Evolutionary conservation across 306 rosid species (phyloP), one percentile per base, ranked within the genome.

Genomic region (Ormosia semicastrata): DNA sequence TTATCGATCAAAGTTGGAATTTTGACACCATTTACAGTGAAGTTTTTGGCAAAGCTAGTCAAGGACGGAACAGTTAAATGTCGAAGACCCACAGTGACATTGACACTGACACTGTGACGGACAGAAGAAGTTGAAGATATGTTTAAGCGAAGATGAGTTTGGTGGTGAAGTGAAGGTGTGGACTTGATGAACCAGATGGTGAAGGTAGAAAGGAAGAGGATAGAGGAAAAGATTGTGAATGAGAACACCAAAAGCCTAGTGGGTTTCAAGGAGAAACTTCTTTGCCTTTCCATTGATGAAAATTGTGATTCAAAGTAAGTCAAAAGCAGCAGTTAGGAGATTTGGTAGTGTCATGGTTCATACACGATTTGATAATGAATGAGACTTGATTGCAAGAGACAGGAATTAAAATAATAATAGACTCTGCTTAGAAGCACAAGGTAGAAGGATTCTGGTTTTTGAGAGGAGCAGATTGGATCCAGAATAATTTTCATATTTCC

Each of bases 251-350:
- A 43, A 54, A 90, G 86, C 83, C 94, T 89, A 1, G 91, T 87
- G 90, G 97, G 94, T 82, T 92, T 93, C 62, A 93, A 63, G 70
- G 92, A 83, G 85, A 93, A 92, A 83, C 97, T 95, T 85, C 86
- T 87, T 71, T 90, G 98, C 64, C 89, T 91, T 82, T 93, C 98
- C 99, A 95, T 88, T 11, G 86, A 66, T 46, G 81, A 65, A 56
- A 66, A 6, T 54, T 33, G 6, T 13, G n/a, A 29, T 77, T 36
- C 63, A 56, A 73, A 50, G 64, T 18, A 30, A 41, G 81, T 78
- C 85, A 79, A 85, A 36, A 15, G 29, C 29, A 34, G 74, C 65
- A 13, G 86, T 76, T 77, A 46, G 1, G 53, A 36, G 71, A 10
- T 40, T 57, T 66, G 56, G 64, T 37, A 39, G 66, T 34, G 58